phyloP scores from a whole-genome alignment of 106 monocot genomes.

The Apostasia shenzhenica region DNA sequence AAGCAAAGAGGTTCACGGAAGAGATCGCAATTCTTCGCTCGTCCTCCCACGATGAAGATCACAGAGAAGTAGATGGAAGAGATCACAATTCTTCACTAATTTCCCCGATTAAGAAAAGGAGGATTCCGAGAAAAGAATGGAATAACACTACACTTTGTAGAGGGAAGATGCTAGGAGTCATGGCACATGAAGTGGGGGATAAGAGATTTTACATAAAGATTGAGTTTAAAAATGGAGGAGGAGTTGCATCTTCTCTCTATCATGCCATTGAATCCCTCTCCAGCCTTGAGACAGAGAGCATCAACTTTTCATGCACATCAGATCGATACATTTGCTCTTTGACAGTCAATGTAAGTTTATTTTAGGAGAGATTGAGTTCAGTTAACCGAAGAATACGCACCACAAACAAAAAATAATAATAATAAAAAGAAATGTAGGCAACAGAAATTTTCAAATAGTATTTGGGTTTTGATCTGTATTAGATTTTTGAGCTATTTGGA shows the following conservation, averaged over 20 bases:
- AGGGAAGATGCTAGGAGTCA: conserved; percentile 25
- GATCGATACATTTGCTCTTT: conserved; percentile 20
- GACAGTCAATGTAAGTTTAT: conserved; percentile 21
- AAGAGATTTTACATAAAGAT: conserved; percentile 34
- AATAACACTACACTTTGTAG: neutral
- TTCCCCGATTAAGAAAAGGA: neutral
- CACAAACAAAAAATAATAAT: neutral
- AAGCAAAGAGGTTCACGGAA: conserved; percentile 25
- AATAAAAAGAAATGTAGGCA: neutral
- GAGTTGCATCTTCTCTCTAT: conserved; percentile 31
- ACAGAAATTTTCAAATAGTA: too few relatives aligned
- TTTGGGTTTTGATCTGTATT: too few relatives aligned
- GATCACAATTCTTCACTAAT: neutral
- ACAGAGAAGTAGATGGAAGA: neutral
- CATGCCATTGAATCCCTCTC: conserved; percentile 40
- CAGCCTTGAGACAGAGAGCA: conserved; percentile 42
- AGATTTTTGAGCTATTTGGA: too few relatives aligned
- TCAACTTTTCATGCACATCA: conserved; percentile 18
- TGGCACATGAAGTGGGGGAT: conserved; percentile 30
- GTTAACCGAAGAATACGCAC: neutral
- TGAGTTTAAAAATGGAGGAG: conserved; percentile 33
- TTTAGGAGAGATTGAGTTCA: too few relatives aligned
- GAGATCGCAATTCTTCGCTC: conserved; percentile 44
- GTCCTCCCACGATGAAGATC: conserved; percentile 6
- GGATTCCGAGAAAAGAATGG: neutral